Evolutionary conservation across 345 rosid genomes (phyloP).

Genomic region (Sonneratia alba): DNA sequence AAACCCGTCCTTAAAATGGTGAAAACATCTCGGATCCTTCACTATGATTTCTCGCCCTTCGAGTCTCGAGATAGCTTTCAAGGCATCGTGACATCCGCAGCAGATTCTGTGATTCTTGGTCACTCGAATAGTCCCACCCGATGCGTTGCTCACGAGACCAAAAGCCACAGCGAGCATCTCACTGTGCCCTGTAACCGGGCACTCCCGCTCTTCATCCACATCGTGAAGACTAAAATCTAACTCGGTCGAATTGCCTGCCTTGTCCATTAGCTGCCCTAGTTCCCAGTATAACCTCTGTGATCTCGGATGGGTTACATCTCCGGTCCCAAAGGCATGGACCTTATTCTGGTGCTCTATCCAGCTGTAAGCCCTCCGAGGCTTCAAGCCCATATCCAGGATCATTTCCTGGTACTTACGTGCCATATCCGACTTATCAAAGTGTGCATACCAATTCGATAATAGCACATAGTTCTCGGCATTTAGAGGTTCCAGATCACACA

Average conservation of each 20-base stretch:
- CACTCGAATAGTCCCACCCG: conserved; percentile 22
- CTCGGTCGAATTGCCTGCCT: conserved; percentile 16
- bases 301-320: conserved; percentile 45
- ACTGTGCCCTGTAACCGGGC: conserved; percentile 33
- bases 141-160: conserved; percentile 37
- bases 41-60: conserved; percentile 30
- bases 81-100: conserved; percentile 29
- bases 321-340: conserved; percentile 47
- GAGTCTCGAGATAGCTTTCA: conserved; percentile 26
- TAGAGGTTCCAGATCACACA: conserved; percentile 36
- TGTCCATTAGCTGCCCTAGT: conserved; percentile 23
- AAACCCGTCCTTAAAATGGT: conserved; percentile 33
- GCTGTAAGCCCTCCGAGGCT: conserved; percentile 34
- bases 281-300: conserved; percentile 35
- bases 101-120: conserved; percentile 34
- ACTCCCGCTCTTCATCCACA: conserved; percentile 41
- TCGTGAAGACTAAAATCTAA: conserved; percentile 17
- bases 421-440: conserved; percentile 25
- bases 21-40: conserved; percentile 32
- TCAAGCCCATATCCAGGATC: conserved; percentile 35
- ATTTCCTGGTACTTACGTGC: conserved; percentile 22
- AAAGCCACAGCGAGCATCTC: conserved; percentile 47
- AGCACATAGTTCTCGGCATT: conserved; percentile 39
- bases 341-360: conserved; percentile 49
- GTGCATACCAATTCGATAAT: conserved; percentile 34